phyloP scores from a whole-genome alignment of 352 stramenopile species.

The Phytophthora macrochlamydospora region DNA sequence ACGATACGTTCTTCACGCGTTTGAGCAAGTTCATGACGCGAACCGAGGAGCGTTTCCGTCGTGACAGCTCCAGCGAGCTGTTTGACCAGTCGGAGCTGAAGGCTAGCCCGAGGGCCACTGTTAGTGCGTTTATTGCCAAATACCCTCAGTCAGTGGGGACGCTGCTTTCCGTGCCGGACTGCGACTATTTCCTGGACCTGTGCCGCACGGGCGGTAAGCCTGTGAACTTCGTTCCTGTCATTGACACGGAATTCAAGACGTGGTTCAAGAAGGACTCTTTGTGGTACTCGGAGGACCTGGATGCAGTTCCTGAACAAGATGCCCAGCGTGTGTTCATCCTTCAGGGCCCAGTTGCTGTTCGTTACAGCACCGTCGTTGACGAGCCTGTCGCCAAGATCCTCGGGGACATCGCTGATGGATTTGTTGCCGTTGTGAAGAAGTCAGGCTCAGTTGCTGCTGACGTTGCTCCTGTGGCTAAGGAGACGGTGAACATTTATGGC shows the following conservation, averaged over 20 bases:
- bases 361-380: constrained; percentile 74
- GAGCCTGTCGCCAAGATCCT: constrained; percentile 86
- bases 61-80: constrained; percentile 25
- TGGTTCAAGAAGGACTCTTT: constrained; percentile 93
- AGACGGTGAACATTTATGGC: constrained; percentile 23
- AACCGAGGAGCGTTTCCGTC: constrained; percentile 70
- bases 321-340: constrained; percentile 86
- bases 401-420: constrained; percentile 59
- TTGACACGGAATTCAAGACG: constrained; percentile 82
- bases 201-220: constrained; percentile 86
- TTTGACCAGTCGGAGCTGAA: constrained; percentile 57
- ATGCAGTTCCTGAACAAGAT: constrained; percentile 77
- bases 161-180: constrained; percentile 72
- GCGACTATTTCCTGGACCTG: constrained; percentile 84
- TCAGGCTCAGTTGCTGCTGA: constrained; percentile 17
- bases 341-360: constrained; percentile 80
- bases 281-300: constrained; percentile 91
- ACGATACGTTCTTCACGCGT: constrained; percentile 73
- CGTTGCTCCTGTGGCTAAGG: not conserved
- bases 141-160: constrained; percentile 60
- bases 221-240: constrained; percentile 86
- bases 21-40: constrained; percentile 76
- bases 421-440: constrained; percentile 49
- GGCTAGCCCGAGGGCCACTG: constrained; percentile 42
- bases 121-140: constrained; percentile 55